Base-by-base conservation (phyloP, 2,329 filamentous ascomycete species). In the Diaporthe helianthi region DNA sequence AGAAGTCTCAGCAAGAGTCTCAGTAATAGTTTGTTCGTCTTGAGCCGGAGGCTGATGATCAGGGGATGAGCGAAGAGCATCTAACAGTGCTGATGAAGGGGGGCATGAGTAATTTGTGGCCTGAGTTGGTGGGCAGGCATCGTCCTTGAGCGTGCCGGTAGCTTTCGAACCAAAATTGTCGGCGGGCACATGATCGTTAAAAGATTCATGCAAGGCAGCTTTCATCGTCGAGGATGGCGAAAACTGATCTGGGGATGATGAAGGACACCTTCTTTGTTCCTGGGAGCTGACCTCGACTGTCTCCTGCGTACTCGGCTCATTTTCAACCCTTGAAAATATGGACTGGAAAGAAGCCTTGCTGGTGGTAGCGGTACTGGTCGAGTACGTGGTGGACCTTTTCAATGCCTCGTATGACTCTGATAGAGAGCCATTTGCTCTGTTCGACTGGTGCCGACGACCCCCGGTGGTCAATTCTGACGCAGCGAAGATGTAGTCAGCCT, bases 321-420 rank as follows among this genome's bases (percentile, higher is more conserved):
- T 58, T 1, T 72, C 68, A 19, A 69, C 71, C 22, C 75, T 71
- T 13, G 79, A 81, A 65, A 82, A 84, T 26, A 80, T 71, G 6
- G 71, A 75, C 0, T 70, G 74, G 31, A 80, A 72, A 0, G 80
- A 81, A 2, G 72, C 70, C 44, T 71, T 77, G 65, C 78, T 81
- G 4, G 78, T 78, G 2, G 77, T 78, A 41, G 78, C 78, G 2
- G 77, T 78, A 41, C 75, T 78, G 17, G 72, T 73, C 8, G 80
- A 80, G 2, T 66, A 13, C 19, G 67, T 58, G 5, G 52, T 49
- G 5, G 49, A 46, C 29, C 52, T 49, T 9, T 22, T 55, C 9
- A 67, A 29, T 19, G 12, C 17, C 2, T 36, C 15, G 26, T 74
- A 75, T 2, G 74, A 76, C 7, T 74, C 74, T n/a, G 72, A 65